phyloP scores from a whole-genome alignment of 2,329 filamentous ascomycete species.

The Metarhizium robertsii region DNA sequence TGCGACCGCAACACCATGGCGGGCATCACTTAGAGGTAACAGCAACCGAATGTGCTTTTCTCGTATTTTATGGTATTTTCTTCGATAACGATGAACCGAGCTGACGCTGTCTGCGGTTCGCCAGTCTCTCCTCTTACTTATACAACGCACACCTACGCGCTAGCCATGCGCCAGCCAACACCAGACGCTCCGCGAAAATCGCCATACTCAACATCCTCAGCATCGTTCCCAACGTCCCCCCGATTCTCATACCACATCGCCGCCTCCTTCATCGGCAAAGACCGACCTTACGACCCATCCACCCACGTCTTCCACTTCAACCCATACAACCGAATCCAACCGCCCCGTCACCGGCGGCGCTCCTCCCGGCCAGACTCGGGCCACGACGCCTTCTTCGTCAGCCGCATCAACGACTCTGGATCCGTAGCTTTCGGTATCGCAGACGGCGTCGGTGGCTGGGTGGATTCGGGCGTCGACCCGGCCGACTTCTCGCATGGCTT shows the following conservation, averaged over 20 bases:
- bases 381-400: slow-evolving; percentile 93
- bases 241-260: slow-evolving; percentile 60
- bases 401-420: slow-evolving; percentile 62
- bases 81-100: background rate
- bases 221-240: slow-evolving; percentile 15
- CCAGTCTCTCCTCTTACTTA: background rate
- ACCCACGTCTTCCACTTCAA: slow-evolving; percentile 66
- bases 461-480: slow-evolving; percentile 84
- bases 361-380: slow-evolving; percentile 62
- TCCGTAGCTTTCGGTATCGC: slow-evolving; percentile 79
- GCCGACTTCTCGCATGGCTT: slow-evolving; percentile 91
- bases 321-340: slow-evolving; percentile 49
- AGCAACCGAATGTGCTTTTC: slow-evolving; percentile 1
- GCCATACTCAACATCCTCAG: slow-evolving; percentile 9
- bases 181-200: background rate
- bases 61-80: background rate
- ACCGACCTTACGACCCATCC: slow-evolving; percentile 56
- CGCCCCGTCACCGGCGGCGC: slow-evolving; percentile 26
- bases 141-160: background rate
- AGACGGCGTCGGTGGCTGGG: slow-evolving; percentile 94
- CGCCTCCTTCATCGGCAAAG: slow-evolving; percentile 67
- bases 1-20: slow-evolving; percentile 11
- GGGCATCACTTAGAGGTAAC: slow-evolving; percentile 7
- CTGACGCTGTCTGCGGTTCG: background rate
- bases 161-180: background rate